Conservation (phyloP, 2,329 filamentous ascomycete genomes). For the Paecilomyces sp. region DNA sequence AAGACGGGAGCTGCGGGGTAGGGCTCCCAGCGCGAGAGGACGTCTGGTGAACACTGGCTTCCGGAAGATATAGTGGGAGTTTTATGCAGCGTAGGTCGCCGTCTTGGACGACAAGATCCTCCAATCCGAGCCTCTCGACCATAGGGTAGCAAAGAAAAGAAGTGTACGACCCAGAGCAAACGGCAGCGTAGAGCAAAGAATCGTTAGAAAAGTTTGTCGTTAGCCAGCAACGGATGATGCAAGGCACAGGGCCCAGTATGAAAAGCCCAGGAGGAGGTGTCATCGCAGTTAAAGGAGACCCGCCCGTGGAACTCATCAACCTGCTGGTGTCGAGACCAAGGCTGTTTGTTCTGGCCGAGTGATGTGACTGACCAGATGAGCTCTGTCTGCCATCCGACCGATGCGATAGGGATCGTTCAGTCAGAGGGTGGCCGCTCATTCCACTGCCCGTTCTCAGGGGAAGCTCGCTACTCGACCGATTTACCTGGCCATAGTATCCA, state of each 20-base stretch:
- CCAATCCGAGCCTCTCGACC: conserved; percentile 65
- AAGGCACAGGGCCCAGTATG: conserved; percentile 79
- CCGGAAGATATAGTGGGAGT: conserved; percentile 79
- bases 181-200: conserved; percentile 79
- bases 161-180: conserved; percentile 85
- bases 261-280: conserved; percentile 78
- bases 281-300: conserved; percentile 52
- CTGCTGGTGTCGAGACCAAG: conserved; percentile 71
- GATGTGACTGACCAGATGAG: conserved; percentile 74
- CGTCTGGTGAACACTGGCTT: conserved; percentile 70
- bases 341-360: conserved; percentile 78
- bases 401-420: conserved; percentile 85
- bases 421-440: conserved; percentile 70
- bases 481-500: conserved; percentile 77
- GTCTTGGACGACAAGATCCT: conserved; percentile 58
- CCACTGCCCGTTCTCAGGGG: conserved; percentile 72
- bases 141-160: conserved; percentile 74
- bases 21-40: conserved; percentile 68
- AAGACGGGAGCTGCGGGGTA: conserved; percentile 70
- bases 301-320: conserved; percentile 55
- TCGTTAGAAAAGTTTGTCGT: conserved; percentile 84
- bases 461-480: conserved; percentile 76
- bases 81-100: conserved; percentile 64
- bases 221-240: conserved; percentile 93
- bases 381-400: conserved; percentile 94